phyloP scores from a whole-genome alignment of 129 eudicot genomes.

The Flaveria ramosissima region DNA sequence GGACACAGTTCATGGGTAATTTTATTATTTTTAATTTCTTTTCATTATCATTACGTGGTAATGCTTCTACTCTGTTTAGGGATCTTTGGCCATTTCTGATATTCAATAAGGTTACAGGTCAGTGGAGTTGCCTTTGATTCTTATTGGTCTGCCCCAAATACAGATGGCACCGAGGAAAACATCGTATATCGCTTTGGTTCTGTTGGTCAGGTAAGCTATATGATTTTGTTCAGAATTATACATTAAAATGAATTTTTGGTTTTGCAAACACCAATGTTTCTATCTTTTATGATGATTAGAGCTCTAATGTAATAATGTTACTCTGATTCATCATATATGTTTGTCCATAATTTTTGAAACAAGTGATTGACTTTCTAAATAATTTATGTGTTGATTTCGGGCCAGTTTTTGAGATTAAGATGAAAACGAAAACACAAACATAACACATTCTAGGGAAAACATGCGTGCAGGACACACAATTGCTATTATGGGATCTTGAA shows the following conservation, averaged over 20 bases:
- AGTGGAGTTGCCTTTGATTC: constrained; percentile 99
- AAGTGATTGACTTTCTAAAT: background rate
- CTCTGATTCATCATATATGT: background rate
- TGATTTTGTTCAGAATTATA: background rate
- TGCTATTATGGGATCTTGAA: constrained; percentile 87
- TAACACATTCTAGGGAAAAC: background rate
- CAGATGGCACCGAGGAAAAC: constrained; percentile 79
- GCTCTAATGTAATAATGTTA: background rate
- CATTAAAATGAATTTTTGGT: background rate
- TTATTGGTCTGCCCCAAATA: constrained; percentile 81
- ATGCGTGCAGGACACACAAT: constrained; percentile 66
- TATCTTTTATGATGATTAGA: background rate
- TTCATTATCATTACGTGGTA: background rate
- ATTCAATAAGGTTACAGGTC: constrained; percentile 64
- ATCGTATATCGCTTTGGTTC: constrained; percentile 91
- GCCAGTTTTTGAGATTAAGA: background rate
- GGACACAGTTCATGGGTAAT: constrained; percentile 98
- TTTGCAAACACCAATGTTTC: background rate
- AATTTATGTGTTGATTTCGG: background rate
- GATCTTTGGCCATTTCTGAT: constrained; percentile 26
- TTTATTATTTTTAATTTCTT: background rate
- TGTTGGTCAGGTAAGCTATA: constrained; percentile 82
- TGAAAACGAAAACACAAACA: background rate
- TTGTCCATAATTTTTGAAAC: background rate
- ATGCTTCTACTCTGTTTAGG: constrained; percentile 3